phyloP scores from a whole-genome alignment of 371 early-diverging fungal genomes.

The Mucor lusitanicus region DNA sequence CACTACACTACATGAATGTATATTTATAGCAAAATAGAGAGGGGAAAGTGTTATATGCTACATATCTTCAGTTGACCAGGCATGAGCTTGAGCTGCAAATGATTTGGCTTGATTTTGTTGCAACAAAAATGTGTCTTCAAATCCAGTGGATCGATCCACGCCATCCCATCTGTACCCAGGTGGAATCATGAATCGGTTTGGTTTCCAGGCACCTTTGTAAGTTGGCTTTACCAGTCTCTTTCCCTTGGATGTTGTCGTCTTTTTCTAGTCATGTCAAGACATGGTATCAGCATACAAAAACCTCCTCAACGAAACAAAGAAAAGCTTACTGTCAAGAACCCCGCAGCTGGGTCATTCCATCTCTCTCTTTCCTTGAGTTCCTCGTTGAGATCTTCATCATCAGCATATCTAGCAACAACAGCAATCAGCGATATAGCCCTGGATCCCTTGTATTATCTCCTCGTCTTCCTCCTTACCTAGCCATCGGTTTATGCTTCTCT shows the following conservation, averaged over 20 bases:
- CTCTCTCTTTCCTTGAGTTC: slow-evolving; percentile 58
- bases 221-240: slow-evolving; percentile 43
- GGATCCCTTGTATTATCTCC: not conserved
- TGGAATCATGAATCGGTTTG: slow-evolving; percentile 81
- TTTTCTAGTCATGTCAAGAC: slow-evolving; percentile 13
- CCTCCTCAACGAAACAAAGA: not conserved
- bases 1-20: not conserved
- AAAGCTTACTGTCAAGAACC: slow-evolving; percentile 57
- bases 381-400: slow-evolving; percentile 66
- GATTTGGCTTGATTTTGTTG: slow-evolving; percentile 53
- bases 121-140: slow-evolving; percentile 67
- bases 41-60: slow-evolving; percentile 20
- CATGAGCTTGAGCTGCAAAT: slow-evolving; percentile 57
- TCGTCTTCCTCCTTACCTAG: slow-evolving; percentile 51
- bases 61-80: slow-evolving; percentile 75
- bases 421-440: not conserved
- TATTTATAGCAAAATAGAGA: not conserved
- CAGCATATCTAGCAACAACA: slow-evolving; percentile 50
- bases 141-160: slow-evolving; percentile 87
- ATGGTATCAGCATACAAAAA: not conserved
- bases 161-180: slow-evolving; percentile 95
- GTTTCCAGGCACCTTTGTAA: slow-evolving; percentile 70
- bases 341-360: slow-evolving; percentile 75
- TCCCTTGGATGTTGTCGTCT: slow-evolving; percentile 29
- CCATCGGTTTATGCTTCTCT: slow-evolving; percentile 65